Percentiles rank a stretch among this genome's conserved stretches.
Evolutionary conservation across 2,329 filamentous ascomycete genomes (phyloP).

Genomic region (Fusarium buxicola): DNA sequence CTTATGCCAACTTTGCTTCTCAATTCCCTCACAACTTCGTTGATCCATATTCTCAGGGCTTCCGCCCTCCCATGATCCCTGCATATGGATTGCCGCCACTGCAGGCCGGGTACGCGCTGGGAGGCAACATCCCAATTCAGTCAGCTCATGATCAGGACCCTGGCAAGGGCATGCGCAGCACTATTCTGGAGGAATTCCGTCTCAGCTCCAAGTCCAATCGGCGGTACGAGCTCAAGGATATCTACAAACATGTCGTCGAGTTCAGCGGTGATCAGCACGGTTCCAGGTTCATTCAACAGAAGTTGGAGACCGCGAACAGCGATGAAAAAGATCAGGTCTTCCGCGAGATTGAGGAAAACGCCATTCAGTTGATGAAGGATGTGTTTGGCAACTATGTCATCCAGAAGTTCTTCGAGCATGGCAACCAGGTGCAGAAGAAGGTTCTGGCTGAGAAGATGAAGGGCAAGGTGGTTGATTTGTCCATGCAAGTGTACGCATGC

Average conservation of each 20-base stretch:
- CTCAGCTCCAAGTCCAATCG: constrained; percentile 76
- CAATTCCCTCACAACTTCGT: constrained; percentile 53
- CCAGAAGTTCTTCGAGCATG: constrained; percentile 97
- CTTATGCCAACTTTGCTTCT: constrained; percentile 45
- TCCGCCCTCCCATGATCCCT: constrained; percentile 52
- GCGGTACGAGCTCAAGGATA: constrained; percentile 87
- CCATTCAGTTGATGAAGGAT: constrained; percentile 91
- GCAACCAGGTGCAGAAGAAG: constrained; percentile 93
- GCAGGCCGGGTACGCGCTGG: constrained; percentile 47
- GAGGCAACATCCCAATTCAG: constrained; percentile 46
- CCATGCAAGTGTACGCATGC: constrained; percentile 91
- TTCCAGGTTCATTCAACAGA: constrained; percentile 94
- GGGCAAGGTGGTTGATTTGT: constrained; percentile 82
- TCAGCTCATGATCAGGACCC: constrained; percentile 67
- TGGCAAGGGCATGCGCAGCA: constrained; percentile 73
- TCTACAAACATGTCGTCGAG: constrained; percentile 88
- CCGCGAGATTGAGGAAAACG: constrained; percentile 85
- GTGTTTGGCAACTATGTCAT: constrained; percentile 99
- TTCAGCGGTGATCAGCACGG: constrained; percentile 97
- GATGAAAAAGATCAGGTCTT: constrained; percentile 96
- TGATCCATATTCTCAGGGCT: constrained; percentile 52
- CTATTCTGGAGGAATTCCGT: constrained; percentile 83
- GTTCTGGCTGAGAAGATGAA: constrained; percentile 88
- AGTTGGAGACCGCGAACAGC: constrained; percentile 91
- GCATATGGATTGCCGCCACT: constrained; percentile 51